Percentiles rank a stretch among this genome's conserved stretches.
These are phyloP conservation scores for Lachancea quebecensis DNA, from an alignment of 805 yeast genomes.

Conservation along the genomic window DNA sequence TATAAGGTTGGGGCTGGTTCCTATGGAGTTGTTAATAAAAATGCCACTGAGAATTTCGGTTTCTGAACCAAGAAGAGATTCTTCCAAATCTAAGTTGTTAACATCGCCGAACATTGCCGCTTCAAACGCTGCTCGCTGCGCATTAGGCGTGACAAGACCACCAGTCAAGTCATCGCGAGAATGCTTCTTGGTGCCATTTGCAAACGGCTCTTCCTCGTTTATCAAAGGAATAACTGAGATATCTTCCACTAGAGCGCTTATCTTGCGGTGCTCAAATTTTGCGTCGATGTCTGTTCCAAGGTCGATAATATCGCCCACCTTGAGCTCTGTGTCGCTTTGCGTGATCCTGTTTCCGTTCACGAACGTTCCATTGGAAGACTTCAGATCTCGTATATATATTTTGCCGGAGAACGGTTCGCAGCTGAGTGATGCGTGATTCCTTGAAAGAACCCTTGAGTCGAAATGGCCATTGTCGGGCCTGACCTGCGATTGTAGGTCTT, in stretches of 20 bases:
- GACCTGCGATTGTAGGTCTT: conserved; percentile 39
- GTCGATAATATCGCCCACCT: conserved; percentile 82
- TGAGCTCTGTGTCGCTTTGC: conserved; percentile 50
- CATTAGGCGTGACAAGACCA: conserved; percentile 11
- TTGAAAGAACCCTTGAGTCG: conserved; percentile 84
- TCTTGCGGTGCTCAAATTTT: conserved; percentile 69
- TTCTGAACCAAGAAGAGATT: conserved; percentile 41
- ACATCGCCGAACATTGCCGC: conserved; percentile 59
- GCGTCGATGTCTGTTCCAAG: conserved; percentile 81
- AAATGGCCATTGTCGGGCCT: conserved; percentile 80
- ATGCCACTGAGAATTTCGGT: conserved; percentile 48
- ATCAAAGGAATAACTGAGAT: conserved; percentile 45
- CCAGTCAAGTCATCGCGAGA: not conserved
- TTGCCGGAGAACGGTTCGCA: conserved; percentile 58
- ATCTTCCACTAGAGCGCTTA: conserved; percentile 74
- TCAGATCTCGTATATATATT: conserved; percentile 75
- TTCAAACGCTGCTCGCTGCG: conserved; percentile 39
- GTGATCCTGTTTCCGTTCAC: conserved; percentile 68
- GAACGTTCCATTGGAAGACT: conserved; percentile 92
- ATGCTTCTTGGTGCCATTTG: conserved; percentile 1
- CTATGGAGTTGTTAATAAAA: conserved; percentile 52
- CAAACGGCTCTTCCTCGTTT: conserved; percentile 14
- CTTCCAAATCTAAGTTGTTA: conserved; percentile 41
- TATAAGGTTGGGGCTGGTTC: conserved; percentile 49
- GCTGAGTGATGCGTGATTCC: conserved; percentile 90